These are phyloP conservation scores for Fusarium camptoceras DNA, from an alignment of 2,329 filamentous ascomycete genomes.

Conservation along the genomic window DNA sequence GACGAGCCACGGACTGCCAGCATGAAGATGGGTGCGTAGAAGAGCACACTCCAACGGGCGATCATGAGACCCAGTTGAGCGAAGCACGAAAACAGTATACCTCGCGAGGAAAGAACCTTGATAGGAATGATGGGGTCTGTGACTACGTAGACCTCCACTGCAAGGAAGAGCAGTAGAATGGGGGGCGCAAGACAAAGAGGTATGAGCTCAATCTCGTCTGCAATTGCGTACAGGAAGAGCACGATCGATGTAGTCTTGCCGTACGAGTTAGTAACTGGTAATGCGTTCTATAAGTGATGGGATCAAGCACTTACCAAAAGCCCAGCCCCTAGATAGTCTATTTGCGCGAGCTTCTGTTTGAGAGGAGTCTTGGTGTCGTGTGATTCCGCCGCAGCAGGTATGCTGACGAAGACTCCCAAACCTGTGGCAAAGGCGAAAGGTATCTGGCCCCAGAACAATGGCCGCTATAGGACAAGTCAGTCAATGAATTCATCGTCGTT, in stretches of 20 bases:
- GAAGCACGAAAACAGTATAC: slow-evolving; percentile 78
- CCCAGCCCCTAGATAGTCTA: slow-evolving; percentile 81
- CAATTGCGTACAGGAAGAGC: slow-evolving; percentile 78
- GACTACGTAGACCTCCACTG: slow-evolving; percentile 73
- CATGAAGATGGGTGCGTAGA: slow-evolving; percentile 84
- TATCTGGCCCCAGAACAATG: slow-evolving; percentile 78
- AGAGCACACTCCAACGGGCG: slow-evolving; percentile 82
- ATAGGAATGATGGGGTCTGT: slow-evolving; percentile 81
- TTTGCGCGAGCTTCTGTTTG: slow-evolving; percentile 67
- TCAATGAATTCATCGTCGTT: background rate
- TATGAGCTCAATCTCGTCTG: slow-evolving; percentile 68
- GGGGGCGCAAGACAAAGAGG: slow-evolving; percentile 70
- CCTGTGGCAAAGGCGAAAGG: slow-evolving; percentile 73
- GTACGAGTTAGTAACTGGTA: slow-evolving; percentile 6
- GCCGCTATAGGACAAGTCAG: slow-evolving; percentile 61
- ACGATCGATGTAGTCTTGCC: slow-evolving; percentile 71
- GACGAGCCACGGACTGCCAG: slow-evolving; percentile 78
- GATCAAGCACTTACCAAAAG: slow-evolving; percentile 64
- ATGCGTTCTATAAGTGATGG: background rate
- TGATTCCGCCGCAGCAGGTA: slow-evolving; percentile 60
- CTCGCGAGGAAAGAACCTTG: slow-evolving; percentile 74
- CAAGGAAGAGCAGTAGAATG: slow-evolving; percentile 64
- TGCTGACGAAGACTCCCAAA: slow-evolving; percentile 70
- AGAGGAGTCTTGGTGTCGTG: slow-evolving; percentile 48
- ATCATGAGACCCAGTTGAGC: slow-evolving; percentile 84